Conservation (phyloP, 2,329 filamentous ascomycete genomes). For the Aureobasidium sp. region DNA sequence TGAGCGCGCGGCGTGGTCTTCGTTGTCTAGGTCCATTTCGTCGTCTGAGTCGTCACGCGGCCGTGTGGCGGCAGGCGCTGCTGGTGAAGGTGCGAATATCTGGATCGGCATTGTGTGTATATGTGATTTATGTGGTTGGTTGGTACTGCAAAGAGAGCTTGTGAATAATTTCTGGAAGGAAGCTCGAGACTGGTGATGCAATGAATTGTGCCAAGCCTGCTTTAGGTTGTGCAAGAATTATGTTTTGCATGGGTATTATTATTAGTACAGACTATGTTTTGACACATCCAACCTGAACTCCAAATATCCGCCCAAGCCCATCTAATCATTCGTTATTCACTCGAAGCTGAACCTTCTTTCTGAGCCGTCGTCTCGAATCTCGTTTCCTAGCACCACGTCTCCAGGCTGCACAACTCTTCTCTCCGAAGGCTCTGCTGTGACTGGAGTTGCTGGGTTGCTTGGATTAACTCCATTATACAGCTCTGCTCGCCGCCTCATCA, state of each 20-base stretch:
- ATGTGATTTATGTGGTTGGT: neutral
- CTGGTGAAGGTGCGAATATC: slow-evolving; percentile 45
- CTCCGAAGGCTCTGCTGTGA: neutral
- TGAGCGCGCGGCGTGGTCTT: slow-evolving; percentile 34
- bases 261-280: neutral
- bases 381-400: neutral
- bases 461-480: slow-evolving; percentile 37
- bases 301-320: neutral
- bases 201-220: neutral
- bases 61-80: slow-evolving; percentile 20
- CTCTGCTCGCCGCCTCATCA: slow-evolving; percentile 35
- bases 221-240: neutral
- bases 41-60: slow-evolving; percentile 26
- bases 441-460: slow-evolving; percentile 4
- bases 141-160: neutral
- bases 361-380: neutral
- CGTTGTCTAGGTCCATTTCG: slow-evolving; percentile 40
- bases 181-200: slow-evolving; percentile 1
- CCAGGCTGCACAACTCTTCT: neutral
- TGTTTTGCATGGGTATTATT: neutral
- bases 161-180: slow-evolving; percentile 1
- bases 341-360: slow-evolving; percentile 11
- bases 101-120: slow-evolving; percentile 45
- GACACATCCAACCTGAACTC: neutral
- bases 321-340: neutral